phyloP scores from a whole-genome alignment of 2,329 filamentous ascomycete species.

The Leptographium flavum region DNA sequence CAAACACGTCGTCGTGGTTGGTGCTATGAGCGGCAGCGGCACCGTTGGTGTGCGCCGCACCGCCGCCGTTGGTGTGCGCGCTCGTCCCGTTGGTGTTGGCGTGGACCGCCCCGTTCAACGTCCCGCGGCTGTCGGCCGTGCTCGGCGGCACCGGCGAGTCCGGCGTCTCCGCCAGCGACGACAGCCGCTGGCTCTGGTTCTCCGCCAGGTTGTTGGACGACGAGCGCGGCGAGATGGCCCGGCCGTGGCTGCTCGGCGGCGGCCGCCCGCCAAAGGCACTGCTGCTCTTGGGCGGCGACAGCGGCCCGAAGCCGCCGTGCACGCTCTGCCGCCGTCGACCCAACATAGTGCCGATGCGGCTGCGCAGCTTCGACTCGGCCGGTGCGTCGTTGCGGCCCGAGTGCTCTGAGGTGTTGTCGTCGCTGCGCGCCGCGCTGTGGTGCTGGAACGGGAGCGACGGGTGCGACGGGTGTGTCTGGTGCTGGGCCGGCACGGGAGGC shows the following conservation, averaged over 20 bases:
- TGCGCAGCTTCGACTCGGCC: slow-evolving; percentile 42
- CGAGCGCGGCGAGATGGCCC: slow-evolving; percentile 38
- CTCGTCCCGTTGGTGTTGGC: too few species aligned
- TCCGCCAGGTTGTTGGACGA: slow-evolving; percentile 47
- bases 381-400: slow-evolving; percentile 26
- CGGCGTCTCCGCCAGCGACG: slow-evolving; percentile 43
- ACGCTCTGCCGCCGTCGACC: slow-evolving; percentile 52
- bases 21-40: slow-evolving; percentile 21
- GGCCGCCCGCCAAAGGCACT: slow-evolving; percentile 35
- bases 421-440: slow-evolving; percentile 7
- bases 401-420: slow-evolving; percentile 28
- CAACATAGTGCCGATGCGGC: slow-evolving; percentile 56
- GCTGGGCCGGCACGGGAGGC: slow-evolving; percentile 4
- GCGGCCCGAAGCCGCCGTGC: slow-evolving; percentile 43
- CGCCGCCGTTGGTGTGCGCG: background rate
- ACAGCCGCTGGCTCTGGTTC: slow-evolving; percentile 35
- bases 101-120: slow-evolving; percentile 22
- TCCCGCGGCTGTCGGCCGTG: slow-evolving; percentile 17
- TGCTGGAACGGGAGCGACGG: slow-evolving; percentile 1
- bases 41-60: slow-evolving; percentile 27
- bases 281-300: slow-evolving; percentile 38
- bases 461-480: background rate
- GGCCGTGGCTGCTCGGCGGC: slow-evolving; percentile 47
- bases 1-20: slow-evolving; percentile 33
- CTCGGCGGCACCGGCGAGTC: slow-evolving; percentile 22